Base-by-base conservation (phyloP, 1,284 basidiomycete species). In the Apiotrichum porosum region DNA sequence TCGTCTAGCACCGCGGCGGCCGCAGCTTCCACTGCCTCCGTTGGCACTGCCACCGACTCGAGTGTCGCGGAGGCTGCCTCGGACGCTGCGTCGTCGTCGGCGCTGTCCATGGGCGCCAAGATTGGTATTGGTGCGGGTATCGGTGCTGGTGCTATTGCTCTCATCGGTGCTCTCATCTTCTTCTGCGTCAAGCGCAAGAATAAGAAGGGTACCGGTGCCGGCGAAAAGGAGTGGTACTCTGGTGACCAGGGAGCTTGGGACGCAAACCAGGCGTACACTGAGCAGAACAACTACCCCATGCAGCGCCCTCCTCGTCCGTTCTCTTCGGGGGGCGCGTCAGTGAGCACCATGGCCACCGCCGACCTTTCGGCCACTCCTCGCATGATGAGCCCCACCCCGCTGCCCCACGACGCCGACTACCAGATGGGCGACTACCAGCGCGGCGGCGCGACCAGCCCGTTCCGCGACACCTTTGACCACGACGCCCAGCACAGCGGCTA, bases 301-400 rank as follows among this genome's bases (percentile, higher is more conserved):
- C 58, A 49, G 5, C 51, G 57, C 10, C 60, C 63, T 3, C 48
- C 37, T 17, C 52, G 61, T 3, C 46, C 48, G 13, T 62, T 60
- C 49, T 62, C 62, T 14, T 35, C 49, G 4, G 34, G 53, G 18
- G 56, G 51, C 15, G 51, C 56, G 4, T 62, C 59, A 19, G 44
- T 68, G 14, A 57, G 54, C 42, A 68, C 64, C n/a, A 71, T 71
- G 58, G 68, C 64, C 9, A 71, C 68, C 0, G 56, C 61, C 22
- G 68, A 69, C 51, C 53, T 71, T 32, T 51, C 55, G 13, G 35
- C 36, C 48, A 17, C 39, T 18, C 26, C 58, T 52, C 44, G 56
- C 53, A 21, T 40, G 32, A 30, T 24, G 48, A 14, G 52, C 9
- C 4, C 5, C 14, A 26, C 13, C 3, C n/a, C n/a, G n/a, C 42